These are phyloP conservation scores for Kalanchoe fedtschenkoi DNA, from an alignment of 164 flowering plant species.

Conservation along the genomic window DNA sequence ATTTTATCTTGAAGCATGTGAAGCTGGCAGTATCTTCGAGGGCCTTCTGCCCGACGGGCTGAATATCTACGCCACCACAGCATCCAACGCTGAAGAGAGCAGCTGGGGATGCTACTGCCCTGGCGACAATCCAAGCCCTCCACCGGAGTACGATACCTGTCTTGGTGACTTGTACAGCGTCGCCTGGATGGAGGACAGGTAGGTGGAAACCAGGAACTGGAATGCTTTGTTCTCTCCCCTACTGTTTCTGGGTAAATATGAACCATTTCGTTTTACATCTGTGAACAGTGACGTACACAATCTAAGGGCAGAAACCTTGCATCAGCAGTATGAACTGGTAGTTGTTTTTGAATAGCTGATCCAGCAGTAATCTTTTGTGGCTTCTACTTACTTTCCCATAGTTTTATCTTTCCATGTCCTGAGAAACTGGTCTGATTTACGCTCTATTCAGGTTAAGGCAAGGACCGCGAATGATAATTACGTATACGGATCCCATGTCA, in stretches of 20 bases:
- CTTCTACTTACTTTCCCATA: neutral
- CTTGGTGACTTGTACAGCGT: slow-evolving; percentile 87
- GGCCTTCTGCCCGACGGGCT: slow-evolving; percentile 71
- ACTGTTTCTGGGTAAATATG: neutral
- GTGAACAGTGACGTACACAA: slow-evolving; percentile 66
- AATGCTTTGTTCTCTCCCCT: neutral
- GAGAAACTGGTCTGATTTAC: slow-evolving; percentile 8
- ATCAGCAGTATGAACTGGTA: slow-evolving; percentile 88
- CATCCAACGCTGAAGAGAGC: slow-evolving; percentile 76
- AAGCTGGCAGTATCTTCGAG: slow-evolving; percentile 90
- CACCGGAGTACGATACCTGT: slow-evolving; percentile 76
- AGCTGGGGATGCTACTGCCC: slow-evolving; percentile 94
- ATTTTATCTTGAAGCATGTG: slow-evolving; percentile 91
- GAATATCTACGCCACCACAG: slow-evolving; percentile 85
- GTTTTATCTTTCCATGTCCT: neutral
- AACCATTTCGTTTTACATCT: neutral
- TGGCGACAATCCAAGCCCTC: slow-evolving; percentile 52
- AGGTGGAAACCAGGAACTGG: too few relatives aligned
- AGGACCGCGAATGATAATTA: slow-evolving; percentile 43
- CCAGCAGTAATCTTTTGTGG: neutral
- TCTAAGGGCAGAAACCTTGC: slow-evolving; percentile 55
- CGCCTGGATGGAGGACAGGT: slow-evolving; percentile 97
- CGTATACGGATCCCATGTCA: slow-evolving; percentile 69
- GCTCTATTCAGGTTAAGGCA: slow-evolving; percentile 48
- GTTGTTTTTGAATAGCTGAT: neutral